Percentiles rank a stretch among this genome's conserved stretches.
Evolutionary conservation across 441 rosid species (phyloP).

Genomic region (Aleurites moluccanus): DNA sequence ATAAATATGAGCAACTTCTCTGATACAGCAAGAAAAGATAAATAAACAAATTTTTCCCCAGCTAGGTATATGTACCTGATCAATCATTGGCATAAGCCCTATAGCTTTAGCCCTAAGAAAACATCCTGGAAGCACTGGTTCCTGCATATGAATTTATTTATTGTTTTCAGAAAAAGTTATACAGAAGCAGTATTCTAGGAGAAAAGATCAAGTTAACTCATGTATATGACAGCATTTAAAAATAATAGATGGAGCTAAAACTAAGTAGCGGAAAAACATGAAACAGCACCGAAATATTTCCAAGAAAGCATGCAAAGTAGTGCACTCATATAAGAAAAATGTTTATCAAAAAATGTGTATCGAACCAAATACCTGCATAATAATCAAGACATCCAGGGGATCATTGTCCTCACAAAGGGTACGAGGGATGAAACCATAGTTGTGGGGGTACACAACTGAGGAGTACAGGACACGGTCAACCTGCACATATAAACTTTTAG

Average conservation of each 20-base stretch:
- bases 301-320: not conserved
- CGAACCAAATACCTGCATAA: constrained; percentile 75
- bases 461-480: constrained; percentile 98
- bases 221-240: not conserved
- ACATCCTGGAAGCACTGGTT: constrained; percentile 85
- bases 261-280: not conserved
- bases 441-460: constrained; percentile 98
- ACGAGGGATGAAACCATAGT: constrained; percentile 96
- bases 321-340: not conserved
- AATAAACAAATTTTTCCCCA: constrained; percentile 11
- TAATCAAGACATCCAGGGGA: constrained; percentile 82
- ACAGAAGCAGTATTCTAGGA: not conserved
- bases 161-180: not conserved
- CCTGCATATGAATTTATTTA: constrained; percentile 35
- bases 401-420: constrained; percentile 96
- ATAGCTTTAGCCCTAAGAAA: constrained; percentile 97
- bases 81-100: constrained; percentile 99
- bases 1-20: not conserved
- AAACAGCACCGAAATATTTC: constrained; percentile 1
- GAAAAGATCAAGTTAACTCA: not conserved
- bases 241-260: too few relatives aligned
- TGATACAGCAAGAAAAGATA: not conserved
- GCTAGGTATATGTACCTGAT: constrained; percentile 53
- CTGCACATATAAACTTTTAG: constrained; percentile 37
- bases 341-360: not conserved